phyloP scores from a whole-genome alignment of 2,329 filamentous ascomycete genomes.

The Fusarium ambrosium region DNA sequence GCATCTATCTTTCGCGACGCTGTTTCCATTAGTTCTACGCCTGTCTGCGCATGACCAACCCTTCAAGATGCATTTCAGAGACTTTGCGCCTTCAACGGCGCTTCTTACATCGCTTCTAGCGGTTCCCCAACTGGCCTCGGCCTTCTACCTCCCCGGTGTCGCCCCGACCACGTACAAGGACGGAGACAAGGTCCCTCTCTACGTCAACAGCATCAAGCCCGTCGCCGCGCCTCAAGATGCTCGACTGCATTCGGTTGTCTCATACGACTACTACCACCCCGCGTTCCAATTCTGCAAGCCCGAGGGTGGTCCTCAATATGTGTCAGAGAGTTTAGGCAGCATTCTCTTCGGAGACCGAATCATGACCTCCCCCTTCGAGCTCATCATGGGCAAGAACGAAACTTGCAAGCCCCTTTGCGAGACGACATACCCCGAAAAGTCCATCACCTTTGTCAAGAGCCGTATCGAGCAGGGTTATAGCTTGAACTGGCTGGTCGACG shows the following conservation, averaged over 20 bases:
- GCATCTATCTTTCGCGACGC: constrained; percentile 31
- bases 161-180: constrained; percentile 91
- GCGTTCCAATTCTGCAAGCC: constrained; percentile 91
- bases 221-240: constrained; percentile 82
- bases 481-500: constrained; percentile 96
- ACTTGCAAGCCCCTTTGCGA: constrained; percentile 86
- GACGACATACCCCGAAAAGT: constrained; percentile 72
- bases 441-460: constrained; percentile 83
- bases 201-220: constrained; percentile 93
- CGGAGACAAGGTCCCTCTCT: constrained; percentile 84
- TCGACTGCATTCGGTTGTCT: constrained; percentile 90
- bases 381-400: constrained; percentile 89
- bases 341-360: constrained; percentile 98
- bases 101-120: constrained; percentile 65
- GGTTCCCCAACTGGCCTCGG: constrained; percentile 69
- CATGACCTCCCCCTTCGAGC: constrained; percentile 93
- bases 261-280: constrained; percentile 95
- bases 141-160: constrained; percentile 97
- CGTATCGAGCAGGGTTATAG: constrained; percentile 90
- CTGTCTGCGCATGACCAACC: constrained; percentile 48
- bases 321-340: constrained; percentile 88
- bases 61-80: constrained; percentile 60
- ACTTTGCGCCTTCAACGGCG: constrained; percentile 61
- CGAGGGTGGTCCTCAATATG: constrained; percentile 79
- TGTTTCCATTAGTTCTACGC: constrained; percentile 13